Base-by-base conservation (phyloP, 225 moss, liverwort and hornwort species). In the Pseudoscleropodium purum region DNA sequence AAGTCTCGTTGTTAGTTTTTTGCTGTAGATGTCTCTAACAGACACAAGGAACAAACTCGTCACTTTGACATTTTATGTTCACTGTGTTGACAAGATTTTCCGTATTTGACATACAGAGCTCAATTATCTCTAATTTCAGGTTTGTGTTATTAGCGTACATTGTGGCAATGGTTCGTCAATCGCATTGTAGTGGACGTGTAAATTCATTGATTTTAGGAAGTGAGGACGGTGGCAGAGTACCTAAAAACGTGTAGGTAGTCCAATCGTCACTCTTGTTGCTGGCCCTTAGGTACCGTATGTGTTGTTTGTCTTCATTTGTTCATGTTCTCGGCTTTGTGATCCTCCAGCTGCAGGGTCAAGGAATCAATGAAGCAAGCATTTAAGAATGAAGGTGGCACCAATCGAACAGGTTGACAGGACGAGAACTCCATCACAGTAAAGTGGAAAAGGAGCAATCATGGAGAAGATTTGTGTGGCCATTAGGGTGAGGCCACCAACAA, bases 381-480 rank as follows among this genome's bases (percentile, higher is more conserved):
- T 72, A 75, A 85, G 70, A 65, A 91, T 89, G 89, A 89, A 87
- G 70, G 91, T 91, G 87, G 62, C 77, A 72, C 69, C 52, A 39
- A 63, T 47, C 84, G 33, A 74, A 63, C 84, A 87, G 73, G 67
- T 84, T 74, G 88, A 85, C 61, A 84, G 43, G 31, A 60, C 66
- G 81, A 76, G 51, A 62, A 76, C 81, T 76, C 29, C 47, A 81
- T 88, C 24, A 67, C 43, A 77, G 70, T 85, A 47, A 76, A 87
- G 77, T 36, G 29, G 27, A 72, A 41, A 76, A 76, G 87, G 91
- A 89, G 81, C 57, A 78, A 78, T 70, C 51, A 98, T 98, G 97
- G 98, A 98, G 93, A 97, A 97, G 87, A 96, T 98, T 59, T 97
- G 94, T 89, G 98, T 98, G 88, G 98, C 97, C 87, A 96, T 98